Conservation (phyloP, 2,329 filamentous ascomycete genomes). For the Penicillium thymicola region DNA sequence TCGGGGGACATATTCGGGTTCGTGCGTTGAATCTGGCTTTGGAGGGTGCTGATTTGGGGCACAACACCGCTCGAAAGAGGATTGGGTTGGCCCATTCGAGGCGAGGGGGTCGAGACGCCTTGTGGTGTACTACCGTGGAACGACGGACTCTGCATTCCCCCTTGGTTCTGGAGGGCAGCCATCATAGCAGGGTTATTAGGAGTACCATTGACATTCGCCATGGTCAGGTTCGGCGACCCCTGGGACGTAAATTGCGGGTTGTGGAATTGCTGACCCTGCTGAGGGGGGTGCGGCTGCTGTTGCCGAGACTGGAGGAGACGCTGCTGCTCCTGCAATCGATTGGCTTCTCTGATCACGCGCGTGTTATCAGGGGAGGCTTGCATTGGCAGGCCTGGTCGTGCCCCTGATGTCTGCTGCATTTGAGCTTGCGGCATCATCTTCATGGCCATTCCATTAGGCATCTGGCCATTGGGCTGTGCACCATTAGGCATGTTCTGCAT, state of each 20-base stretch:
- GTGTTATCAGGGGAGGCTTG: slow-evolving; percentile 55
- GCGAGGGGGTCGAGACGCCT: slow-evolving; percentile 45
- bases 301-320: slow-evolving; percentile 59
- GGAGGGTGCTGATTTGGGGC: slow-evolving; percentile 53
- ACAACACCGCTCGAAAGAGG: slow-evolving; percentile 53
- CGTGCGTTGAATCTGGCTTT: slow-evolving; percentile 50
- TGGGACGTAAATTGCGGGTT: slow-evolving; percentile 41
- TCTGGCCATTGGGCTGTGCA: slow-evolving; percentile 47
- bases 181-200: slow-evolving; percentile 46
- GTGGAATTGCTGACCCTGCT: slow-evolving; percentile 37
- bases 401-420: slow-evolving; percentile 49
- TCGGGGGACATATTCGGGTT: slow-evolving; percentile 53
- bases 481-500: slow-evolving; percentile 44
- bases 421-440: slow-evolving; percentile 54
- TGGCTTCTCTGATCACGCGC: slow-evolving; percentile 48
- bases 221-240: slow-evolving; percentile 44
- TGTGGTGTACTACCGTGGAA: slow-evolving; percentile 39
- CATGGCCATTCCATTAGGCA: slow-evolving; percentile 58
- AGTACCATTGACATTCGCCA: slow-evolving; percentile 39
- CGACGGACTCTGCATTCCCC: slow-evolving; percentile 45
- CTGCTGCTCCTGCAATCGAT: slow-evolving; percentile 50
- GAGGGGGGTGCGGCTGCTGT: slow-evolving; percentile 37
- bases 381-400: slow-evolving; percentile 44
- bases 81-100: slow-evolving; percentile 48
- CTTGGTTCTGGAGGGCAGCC: slow-evolving; percentile 43